Evolutionary conservation across 352 stramenopile species (phyloP), one percentile per base, ranked within the genome.

Genomic region (Peronospora farinosa): DNA sequence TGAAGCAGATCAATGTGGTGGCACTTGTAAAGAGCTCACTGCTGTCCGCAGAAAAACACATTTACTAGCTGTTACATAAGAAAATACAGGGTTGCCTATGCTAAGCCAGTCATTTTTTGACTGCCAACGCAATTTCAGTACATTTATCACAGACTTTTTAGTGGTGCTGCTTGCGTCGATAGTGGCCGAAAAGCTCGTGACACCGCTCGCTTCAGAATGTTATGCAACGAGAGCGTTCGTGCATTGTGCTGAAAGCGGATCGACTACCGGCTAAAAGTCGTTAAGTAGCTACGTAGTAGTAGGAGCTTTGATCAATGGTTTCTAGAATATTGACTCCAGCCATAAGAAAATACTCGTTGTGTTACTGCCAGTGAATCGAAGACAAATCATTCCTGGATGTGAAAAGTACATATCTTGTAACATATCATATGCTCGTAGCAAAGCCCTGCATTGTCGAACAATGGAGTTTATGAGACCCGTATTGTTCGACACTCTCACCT

Each of bases 271-370:
- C 13, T 36, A 9, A 5, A 31, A 60, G 50, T 42, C 50, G 50
- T 60, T 60, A 44, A 25, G 28, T 32, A 32, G 23, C 23, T 27
- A 5, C 5, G 23, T 27, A 27, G 23, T 27, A 13, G 7, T 32
- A 32, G 21, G 40, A 21, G 12, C 23, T 2, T 15, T 19, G 13
- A n/a, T 9, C 27, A 37, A 16, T 37, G 12, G 32, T 40, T 16
- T 33, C 12, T n/a, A 23, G 40, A 19, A 10, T 15, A 2, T n/a
- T 2, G 35, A 23, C 30, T 16, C 19, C 30, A n/a, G 8, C 47
- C 54, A 57, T 32, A 37, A 60, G 42, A 63, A 60, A 55, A 59
- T 47, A 36, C 47, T 39, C 45, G 30, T 48, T 53, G 43, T 16
- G 25, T 38, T 27, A 37, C 17, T 2, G 31, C 38, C 13, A 31